A percentile compares a stretch with the other conserved stretches of the same genome.
These are phyloP conservation scores for Venturia asperata DNA, from an alignment of 2,329 filamentous ascomycete genomes.

Conservation along the genomic window DNA sequence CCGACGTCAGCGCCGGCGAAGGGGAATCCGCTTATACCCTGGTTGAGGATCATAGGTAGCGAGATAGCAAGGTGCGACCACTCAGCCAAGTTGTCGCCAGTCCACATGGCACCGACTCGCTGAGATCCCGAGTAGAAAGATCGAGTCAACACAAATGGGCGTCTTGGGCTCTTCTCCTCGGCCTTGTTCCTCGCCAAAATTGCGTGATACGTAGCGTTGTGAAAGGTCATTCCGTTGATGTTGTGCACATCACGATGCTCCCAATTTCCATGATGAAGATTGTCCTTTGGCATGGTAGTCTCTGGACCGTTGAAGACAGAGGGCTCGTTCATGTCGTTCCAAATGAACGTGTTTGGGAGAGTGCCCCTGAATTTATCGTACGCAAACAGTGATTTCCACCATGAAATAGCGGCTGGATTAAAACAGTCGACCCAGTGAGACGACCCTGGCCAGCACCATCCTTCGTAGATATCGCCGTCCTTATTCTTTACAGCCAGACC, in stretches of 20 bases:
- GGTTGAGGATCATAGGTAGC: conserved; percentile 87
- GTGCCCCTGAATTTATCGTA: conserved; percentile 85
- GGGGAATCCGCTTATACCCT: conserved; percentile 87
- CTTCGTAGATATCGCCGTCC: conserved; percentile 80
- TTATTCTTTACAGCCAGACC: conserved; percentile 84
- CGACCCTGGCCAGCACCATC: conserved; percentile 97
- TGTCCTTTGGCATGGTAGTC: conserved; percentile 98
- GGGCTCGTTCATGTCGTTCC: conserved; percentile 99
- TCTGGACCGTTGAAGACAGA: conserved; percentile 98
- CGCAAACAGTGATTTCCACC: conserved; percentile 86
- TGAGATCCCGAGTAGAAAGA: conserved; percentile 90
- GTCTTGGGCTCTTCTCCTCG: conserved; percentile 60
- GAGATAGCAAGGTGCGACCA: conserved; percentile 89
- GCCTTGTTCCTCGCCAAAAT: conserved; percentile 70
- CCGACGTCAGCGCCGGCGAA: conserved; percentile 94
- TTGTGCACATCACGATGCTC: conserved; percentile 97
- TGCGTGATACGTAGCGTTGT: conserved; percentile 87
- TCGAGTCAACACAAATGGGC: conserved; percentile 88
- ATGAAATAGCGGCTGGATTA: conserved; percentile 81
- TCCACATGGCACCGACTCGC: conserved; percentile 93
- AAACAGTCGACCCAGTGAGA: conserved; percentile 97
- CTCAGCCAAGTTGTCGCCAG: conserved; percentile 88
- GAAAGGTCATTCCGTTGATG: conserved; percentile 87
- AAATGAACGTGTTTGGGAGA: conserved; percentile 80
- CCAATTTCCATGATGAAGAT: conserved; percentile 84